Base-by-base conservation (phyloP, 805 yeast genomes). In the Wickerhamia fluorescens region DNA sequence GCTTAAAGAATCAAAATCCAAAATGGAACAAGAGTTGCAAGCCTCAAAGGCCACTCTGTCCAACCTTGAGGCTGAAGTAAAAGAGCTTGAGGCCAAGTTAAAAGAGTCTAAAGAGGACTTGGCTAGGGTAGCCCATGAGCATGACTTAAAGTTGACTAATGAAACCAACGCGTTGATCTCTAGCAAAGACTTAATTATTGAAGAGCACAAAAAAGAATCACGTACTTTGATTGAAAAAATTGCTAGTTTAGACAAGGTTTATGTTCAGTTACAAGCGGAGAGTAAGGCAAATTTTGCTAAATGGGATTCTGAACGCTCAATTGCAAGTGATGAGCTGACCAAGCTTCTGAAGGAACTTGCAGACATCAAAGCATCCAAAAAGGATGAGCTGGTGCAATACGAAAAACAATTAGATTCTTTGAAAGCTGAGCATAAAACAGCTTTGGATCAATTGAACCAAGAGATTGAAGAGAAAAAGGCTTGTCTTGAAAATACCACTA, bases 71-170 rank as follows among this genome's bases (percentile, higher is more conserved):
- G 16, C 23, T 8, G 21, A 18, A 7, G 24, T 24, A 23, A 13
- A 9, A 10, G 14, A 4, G 4, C 20, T 26, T n/a, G 27, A 30
- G 10, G 17, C 19, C 5, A 20, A 27, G 14, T 16, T 28, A 15
- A 25, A 14, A 5, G 14, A 20, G 10, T 23, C 30, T 27, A 12
- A 20, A 3, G 12, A 13, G 14, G 14, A 33, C 15, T 41, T 28
- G 28, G 16, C 26, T 22, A 24, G 18, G 9, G 7, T 16, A 6
- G 22, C 16, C 21, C 31, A 36, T 20, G 41, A 47, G 14, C 41
- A 42, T 23, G 45, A 48, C 12, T 45, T 43, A 39, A 47, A 49
- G 26, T 41, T 53, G 34, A 52, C 48, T 31, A 21, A 34, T 19
- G 47, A 49, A 22, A 33, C 53, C 25, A 56, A 55, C 22, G 36